Conservation (phyloP, 176 grass and related monocot genomes). For the Eleusine indica region DNA sequence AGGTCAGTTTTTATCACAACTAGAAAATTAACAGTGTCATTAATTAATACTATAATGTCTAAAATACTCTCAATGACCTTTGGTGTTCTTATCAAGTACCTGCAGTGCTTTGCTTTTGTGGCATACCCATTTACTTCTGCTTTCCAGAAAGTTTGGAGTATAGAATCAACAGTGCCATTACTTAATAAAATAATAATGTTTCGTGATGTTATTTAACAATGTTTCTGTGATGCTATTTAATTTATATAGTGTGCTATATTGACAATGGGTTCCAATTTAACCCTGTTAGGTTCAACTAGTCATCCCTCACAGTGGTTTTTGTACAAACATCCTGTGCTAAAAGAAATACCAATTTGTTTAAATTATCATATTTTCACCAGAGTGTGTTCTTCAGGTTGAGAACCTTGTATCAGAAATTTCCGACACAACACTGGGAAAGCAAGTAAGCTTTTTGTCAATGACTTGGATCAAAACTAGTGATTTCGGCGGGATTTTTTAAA, state of each 20-base stretch:
- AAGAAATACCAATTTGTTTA: conserved; percentile 22
- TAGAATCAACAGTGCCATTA: conserved; percentile 22
- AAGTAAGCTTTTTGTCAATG: conserved; percentile 55
- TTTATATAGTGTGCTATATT: not conserved
- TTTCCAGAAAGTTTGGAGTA: not conserved
- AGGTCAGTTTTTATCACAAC: conserved; percentile 57
- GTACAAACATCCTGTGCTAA: conserved; percentile 31
- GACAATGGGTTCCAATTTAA: conserved; percentile 1
- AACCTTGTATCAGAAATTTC: conserved; percentile 98
- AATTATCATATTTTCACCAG: conserved; percentile 25
- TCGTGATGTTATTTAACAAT: conserved; percentile 19
- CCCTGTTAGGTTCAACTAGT: conserved; percentile 22
- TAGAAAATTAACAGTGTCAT: conserved; percentile 10
- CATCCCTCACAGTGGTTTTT: not conserved
- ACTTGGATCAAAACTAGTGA: conserved; percentile 18
- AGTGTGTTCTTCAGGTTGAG: conserved; percentile 63
- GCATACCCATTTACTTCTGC: not conserved
- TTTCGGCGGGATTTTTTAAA: conserved; percentile 28
- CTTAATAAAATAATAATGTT: not conserved
- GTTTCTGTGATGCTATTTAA: conserved; percentile 24
- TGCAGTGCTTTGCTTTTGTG: conserved; percentile 19
- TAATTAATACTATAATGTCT: not conserved
- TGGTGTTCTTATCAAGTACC: conserved; percentile 26
- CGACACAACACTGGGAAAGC: conserved; percentile 86
- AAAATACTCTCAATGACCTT: conserved; percentile 29